Conservation (phyloP, 495 filamentous ascomycete species). For the Hypoxylon lienhwacheense region DNA sequence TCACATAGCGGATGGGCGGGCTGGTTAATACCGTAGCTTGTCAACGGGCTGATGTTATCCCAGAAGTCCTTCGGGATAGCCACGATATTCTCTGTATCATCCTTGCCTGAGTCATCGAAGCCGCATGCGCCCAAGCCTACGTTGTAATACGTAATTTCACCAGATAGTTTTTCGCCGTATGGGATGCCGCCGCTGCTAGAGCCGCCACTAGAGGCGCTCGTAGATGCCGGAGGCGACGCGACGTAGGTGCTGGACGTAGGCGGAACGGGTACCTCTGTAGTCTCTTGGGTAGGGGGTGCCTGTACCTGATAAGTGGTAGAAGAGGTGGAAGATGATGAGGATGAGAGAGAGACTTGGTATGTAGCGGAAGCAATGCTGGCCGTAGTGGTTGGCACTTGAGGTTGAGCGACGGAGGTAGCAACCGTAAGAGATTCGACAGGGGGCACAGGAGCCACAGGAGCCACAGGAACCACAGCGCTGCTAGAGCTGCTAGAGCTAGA, state of each 20-base stretch:
- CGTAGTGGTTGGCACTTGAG: slow-evolving; percentile 12
- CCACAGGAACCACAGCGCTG: not conserved
- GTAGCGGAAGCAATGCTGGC: slow-evolving; percentile 11
- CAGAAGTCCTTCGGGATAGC: slow-evolving; percentile 54
- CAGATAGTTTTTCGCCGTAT: slow-evolving; percentile 31
- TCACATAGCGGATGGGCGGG: slow-evolving; percentile 66
- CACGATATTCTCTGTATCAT: slow-evolving; percentile 47
- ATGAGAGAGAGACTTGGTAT: slow-evolving; percentile 18
- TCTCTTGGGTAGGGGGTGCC: slow-evolving; percentile 9
- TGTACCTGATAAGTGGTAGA: slow-evolving; percentile 14
- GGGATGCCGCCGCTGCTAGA: slow-evolving; percentile 21
- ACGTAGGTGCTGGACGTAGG: slow-evolving; percentile 18
- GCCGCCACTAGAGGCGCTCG: slow-evolving; percentile 26
- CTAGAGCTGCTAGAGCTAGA: slow-evolving; percentile 11
- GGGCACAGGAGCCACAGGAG: not conserved
- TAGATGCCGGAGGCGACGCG: slow-evolving; percentile 12
- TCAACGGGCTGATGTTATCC: slow-evolving; percentile 39
- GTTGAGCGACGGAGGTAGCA: not conserved
- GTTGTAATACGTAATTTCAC: slow-evolving; percentile 53
- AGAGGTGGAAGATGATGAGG: slow-evolving; percentile 19
- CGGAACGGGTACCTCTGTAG: slow-evolving; percentile 8
- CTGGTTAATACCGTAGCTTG: slow-evolving; percentile 48
- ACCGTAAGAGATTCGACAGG: slow-evolving; percentile 2
- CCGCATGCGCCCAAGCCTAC: slow-evolving; percentile 52
- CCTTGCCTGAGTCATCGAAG: slow-evolving; percentile 45